Base-by-base conservation (phyloP, 495 filamentous ascomycete species). In the Penicillium goetzii region DNA sequence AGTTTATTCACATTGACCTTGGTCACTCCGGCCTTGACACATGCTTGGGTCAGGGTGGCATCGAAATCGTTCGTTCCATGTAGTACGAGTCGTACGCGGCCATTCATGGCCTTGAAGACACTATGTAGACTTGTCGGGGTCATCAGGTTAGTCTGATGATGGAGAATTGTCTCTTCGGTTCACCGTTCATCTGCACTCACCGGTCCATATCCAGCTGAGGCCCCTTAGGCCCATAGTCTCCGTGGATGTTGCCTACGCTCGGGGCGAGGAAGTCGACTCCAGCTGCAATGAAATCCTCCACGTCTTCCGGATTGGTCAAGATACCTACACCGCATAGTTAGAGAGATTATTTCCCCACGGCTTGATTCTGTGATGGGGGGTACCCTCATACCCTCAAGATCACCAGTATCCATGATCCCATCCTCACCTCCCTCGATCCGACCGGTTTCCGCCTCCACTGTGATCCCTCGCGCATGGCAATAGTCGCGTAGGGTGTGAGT, bases 371-470 rank as follows among this genome's bases (percentile, higher is more conserved):
- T 3, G 0, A 7, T 43, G n/a, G n/a, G 19, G n/a, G 4, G 8
- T n/a, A n/a, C n/a, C 6, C 11, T 9, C 56, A 17, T 72, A 7
- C 80, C 88, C 66, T 87, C 88, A 12, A 91, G 70, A 59, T 89
- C 89, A 2, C 74, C 85, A 15, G 88, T 90, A 69, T 90, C 88
- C 47, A 81, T 78, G n/a, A 93, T 86, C 1, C 90, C 90, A 67
- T 92, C 90, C 72, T 93, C 90, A n/a, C 89, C 89, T 33, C 90
- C 90, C 65, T 89, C 86, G 59, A 92, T 92, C 11, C 89, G 76
- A 0, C 89, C 90, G 0, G 88, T 89, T 71, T 92, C 89, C 2
- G 89, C 90, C 65, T 92, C 89, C 0, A 85, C 83, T 0, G 85
- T 84, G 52, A 91, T 91, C 1, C 86, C 85, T 43, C 84, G 74